Evolutionary conservation across 345 rosid species (phyloP).

Genomic region (Gossypium sturtianum): DNA sequence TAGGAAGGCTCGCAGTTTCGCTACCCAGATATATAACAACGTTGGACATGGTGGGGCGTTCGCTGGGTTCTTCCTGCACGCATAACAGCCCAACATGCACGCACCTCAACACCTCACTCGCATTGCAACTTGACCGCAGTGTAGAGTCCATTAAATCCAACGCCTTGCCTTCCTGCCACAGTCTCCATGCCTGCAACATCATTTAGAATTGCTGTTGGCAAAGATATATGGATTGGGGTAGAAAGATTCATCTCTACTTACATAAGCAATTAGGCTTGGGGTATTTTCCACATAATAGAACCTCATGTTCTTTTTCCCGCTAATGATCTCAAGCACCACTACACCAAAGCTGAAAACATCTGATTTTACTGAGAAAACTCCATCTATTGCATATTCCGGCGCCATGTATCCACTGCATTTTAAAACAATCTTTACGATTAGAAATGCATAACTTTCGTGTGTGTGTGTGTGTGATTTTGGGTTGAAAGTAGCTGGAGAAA

Average conservation of each 20-base stretch:
- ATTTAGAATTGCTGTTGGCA: background rate
- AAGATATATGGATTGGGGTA: background rate
- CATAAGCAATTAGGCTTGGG: slow-evolving; percentile 45
- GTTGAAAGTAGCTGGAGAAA: background rate
- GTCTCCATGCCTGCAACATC: slow-evolving; percentile 11
- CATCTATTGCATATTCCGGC: slow-evolving; percentile 61
- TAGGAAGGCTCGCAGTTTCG: background rate
- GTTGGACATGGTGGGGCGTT: slow-evolving; percentile 13
- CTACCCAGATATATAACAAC: background rate
- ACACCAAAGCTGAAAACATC: slow-evolving; percentile 66
- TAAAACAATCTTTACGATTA: background rate
- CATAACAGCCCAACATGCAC: slow-evolving; percentile 9
- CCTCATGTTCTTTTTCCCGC: slow-evolving; percentile 44
- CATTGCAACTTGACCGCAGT: background rate
- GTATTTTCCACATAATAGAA: slow-evolving; percentile 24
- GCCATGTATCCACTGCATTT: slow-evolving; percentile 65
- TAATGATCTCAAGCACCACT: slow-evolving; percentile 46
- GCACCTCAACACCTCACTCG: background rate
- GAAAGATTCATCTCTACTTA: slow-evolving; percentile 19
- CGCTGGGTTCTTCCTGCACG: slow-evolving; percentile 16
- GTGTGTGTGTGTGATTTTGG: too few relatives aligned
- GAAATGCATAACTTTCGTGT: background rate
- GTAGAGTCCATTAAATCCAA: slow-evolving; percentile 4
- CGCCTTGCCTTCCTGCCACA: slow-evolving; percentile 10
- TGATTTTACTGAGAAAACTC: slow-evolving; percentile 55